Evolutionary conservation across 495 filamentous ascomycete species (phyloP).

Genomic region (Aspergillus sclerotioniger): DNA sequence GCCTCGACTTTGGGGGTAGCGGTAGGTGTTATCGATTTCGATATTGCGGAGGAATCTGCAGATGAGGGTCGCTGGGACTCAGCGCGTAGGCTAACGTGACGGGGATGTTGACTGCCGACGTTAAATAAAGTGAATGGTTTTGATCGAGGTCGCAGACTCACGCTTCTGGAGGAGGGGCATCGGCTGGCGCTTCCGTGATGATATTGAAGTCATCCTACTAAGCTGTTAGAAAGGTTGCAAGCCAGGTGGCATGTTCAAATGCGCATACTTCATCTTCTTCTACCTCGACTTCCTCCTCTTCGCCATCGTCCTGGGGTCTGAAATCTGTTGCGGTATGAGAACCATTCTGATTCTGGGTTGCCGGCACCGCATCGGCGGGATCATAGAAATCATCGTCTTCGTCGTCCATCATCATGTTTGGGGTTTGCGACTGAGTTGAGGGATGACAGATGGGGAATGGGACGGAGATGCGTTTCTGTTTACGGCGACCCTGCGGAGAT

Average conservation of each 20-base stretch:
- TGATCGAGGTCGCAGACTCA: slow-evolving; percentile 23
- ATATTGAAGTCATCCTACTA: slow-evolving; percentile 82
- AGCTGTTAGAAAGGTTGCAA: slow-evolving; percentile 17
- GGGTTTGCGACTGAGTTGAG: slow-evolving; percentile 21
- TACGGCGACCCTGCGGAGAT: slow-evolving; percentile 19
- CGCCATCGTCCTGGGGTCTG: slow-evolving; percentile 61
- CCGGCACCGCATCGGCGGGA: slow-evolving; percentile 43
- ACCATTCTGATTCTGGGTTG: slow-evolving; percentile 26
- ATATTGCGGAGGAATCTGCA: slow-evolving; percentile 40
- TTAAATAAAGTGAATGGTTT: slow-evolving; percentile 12
- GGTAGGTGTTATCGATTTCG: slow-evolving; percentile 34
- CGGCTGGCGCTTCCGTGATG: slow-evolving; percentile 81
- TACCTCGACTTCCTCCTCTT: slow-evolving; percentile 74
- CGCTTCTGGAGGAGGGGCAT: slow-evolving; percentile 65
- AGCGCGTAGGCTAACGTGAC: slow-evolving; percentile 53
- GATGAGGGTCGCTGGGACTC: slow-evolving; percentile 62
- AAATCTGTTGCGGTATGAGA: slow-evolving; percentile 27
- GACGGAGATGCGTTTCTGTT: slow-evolving; percentile 18
- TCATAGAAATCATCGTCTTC: slow-evolving; percentile 57
- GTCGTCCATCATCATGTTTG: slow-evolving; percentile 40
- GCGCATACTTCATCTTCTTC: slow-evolving; percentile 61
- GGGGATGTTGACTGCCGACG: slow-evolving; percentile 35
- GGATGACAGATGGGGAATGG: slow-evolving; percentile 18
- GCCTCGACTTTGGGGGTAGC: slow-evolving; percentile 45
- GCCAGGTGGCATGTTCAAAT: slow-evolving; percentile 20